phyloP scores from a whole-genome alignment of 768 basidiomycete genomes.

The Termitomyces sp. region DNA sequence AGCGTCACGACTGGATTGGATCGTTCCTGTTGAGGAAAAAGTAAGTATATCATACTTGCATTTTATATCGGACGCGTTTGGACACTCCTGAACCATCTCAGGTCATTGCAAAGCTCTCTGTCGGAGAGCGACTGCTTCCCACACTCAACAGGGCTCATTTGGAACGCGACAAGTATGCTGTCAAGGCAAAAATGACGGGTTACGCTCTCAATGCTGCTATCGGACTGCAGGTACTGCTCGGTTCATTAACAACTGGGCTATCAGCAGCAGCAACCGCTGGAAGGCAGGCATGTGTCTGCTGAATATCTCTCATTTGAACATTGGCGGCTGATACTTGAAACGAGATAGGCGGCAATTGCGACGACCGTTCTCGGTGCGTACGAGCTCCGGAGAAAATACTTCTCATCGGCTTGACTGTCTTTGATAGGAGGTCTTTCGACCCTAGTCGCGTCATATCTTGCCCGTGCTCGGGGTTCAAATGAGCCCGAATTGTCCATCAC shows the following conservation, averaged over 20 bases:
- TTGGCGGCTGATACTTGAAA: neutral
- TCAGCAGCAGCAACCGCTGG: constrained; percentile 39
- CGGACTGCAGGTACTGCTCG: constrained; percentile 57
- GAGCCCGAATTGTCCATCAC: constrained; percentile 61
- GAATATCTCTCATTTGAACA: neutral
- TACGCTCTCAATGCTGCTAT: constrained; percentile 45
- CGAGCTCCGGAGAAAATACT: neutral
- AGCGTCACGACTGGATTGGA: constrained; percentile 32
- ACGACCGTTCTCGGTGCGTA: constrained; percentile 33
- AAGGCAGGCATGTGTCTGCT: constrained; percentile 29
- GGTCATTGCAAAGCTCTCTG: constrained; percentile 24
- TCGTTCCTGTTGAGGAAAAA: constrained; percentile 24
- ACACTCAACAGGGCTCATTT: constrained; percentile 42
- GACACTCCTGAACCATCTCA: neutral
- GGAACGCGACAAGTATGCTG: constrained; percentile 41
- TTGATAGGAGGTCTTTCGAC: constrained; percentile 56
- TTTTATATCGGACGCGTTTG: neutral
- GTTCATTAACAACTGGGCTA: constrained; percentile 62
- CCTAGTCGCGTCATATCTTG: constrained; percentile 68
- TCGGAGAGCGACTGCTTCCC: constrained; percentile 49
- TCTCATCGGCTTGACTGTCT: neutral
- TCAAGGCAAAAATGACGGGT: constrained; percentile 37
- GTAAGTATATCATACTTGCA: neutral
- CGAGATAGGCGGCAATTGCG: constrained; percentile 26
- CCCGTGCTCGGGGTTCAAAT: constrained; percentile 62